A percentile compares a stretch with the other conserved stretches of the same genome.
These are phyloP conservation scores for Cylindrodendrum hubeiense DNA, from an alignment of 2,329 filamentous ascomycete genomes.

Conservation along the genomic window DNA sequence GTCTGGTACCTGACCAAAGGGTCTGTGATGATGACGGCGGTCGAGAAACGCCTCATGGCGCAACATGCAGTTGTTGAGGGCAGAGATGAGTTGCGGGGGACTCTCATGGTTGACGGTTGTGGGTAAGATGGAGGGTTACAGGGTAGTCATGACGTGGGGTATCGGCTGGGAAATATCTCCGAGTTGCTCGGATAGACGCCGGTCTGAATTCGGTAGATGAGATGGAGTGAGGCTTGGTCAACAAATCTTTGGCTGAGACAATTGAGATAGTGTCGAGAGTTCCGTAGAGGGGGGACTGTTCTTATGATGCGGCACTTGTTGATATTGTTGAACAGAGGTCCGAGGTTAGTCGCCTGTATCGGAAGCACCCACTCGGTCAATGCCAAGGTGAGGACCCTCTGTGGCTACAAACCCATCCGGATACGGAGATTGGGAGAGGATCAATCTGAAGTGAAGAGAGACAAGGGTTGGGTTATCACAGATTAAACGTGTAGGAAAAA, in stretches of 20 bases:
- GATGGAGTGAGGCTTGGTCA: not conserved
- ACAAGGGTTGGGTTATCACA: not conserved
- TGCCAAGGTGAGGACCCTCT: not conserved
- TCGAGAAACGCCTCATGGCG: slow-evolving; percentile 54
- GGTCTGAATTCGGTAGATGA: not conserved
- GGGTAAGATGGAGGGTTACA: slow-evolving; percentile 1
- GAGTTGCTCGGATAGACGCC: not conserved
- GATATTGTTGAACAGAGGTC: not conserved
- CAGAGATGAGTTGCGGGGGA: slow-evolving; percentile 18
- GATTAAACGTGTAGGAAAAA: too few relatives aligned
- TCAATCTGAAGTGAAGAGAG: not conserved
- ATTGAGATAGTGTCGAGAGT: not conserved
- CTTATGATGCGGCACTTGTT: not conserved
- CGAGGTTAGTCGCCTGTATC: not conserved
- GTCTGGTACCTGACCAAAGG: slow-evolving; percentile 82
- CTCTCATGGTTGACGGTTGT: slow-evolving; percentile 4
- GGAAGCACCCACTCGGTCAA: not conserved
- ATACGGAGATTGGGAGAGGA: not conserved
- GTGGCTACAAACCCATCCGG: not conserved
- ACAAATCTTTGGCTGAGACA: not conserved
- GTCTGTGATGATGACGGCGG: slow-evolving; percentile 74
- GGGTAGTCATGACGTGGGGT: slow-evolving; percentile 16
- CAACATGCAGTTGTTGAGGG: slow-evolving; percentile 6
- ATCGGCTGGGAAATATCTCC: not conserved
- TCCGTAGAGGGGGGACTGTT: not conserved